phyloP scores from a whole-genome alignment of 2,329 filamentous ascomycete genomes.

The Venturia oleaginea region DNA sequence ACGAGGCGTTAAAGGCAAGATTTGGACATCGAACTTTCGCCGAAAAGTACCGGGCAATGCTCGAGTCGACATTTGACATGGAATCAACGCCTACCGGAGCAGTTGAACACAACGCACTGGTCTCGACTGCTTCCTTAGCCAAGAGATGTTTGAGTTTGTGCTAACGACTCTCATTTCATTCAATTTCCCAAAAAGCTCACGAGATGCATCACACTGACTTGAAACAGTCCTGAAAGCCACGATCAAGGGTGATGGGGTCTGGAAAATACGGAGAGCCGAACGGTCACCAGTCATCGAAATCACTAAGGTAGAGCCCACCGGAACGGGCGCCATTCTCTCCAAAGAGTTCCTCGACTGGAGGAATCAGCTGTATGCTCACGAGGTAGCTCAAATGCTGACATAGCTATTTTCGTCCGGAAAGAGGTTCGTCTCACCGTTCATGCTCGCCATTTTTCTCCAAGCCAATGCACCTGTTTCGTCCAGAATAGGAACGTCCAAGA shows the following conservation, averaged over 20 bases:
- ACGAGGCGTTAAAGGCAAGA: too few relatives aligned
- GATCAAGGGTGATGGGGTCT: slow-evolving; percentile 61
- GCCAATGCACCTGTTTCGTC: neutral
- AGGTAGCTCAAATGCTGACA: slow-evolving; percentile 12
- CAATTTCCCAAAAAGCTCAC: neutral
- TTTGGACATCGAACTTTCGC: too few relatives aligned
- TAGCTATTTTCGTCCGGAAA: neutral
- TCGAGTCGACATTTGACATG: too few relatives aligned
- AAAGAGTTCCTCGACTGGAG: slow-evolving; percentile 70
- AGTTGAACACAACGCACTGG: neutral
- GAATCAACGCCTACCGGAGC: neutral
- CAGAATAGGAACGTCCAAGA: neutral
- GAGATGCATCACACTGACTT: neutral
- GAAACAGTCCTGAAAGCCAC: slow-evolving; percentile 45
- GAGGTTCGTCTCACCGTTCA: neutral
- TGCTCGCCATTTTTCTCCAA: neutral
- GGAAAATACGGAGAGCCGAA: slow-evolving; percentile 61
- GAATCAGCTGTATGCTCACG: slow-evolving; percentile 17
- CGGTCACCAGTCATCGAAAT: slow-evolving; percentile 61
- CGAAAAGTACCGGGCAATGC: too few relatives aligned
- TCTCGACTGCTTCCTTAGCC: neutral
- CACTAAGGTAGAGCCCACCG: slow-evolving; percentile 61
- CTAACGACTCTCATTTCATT: neutral
- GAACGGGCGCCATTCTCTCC: slow-evolving; percentile 67
- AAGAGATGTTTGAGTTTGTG: neutral